Evolutionary conservation across 257 asterid genomes (phyloP).

Genomic region (Vinca minor): DNA sequence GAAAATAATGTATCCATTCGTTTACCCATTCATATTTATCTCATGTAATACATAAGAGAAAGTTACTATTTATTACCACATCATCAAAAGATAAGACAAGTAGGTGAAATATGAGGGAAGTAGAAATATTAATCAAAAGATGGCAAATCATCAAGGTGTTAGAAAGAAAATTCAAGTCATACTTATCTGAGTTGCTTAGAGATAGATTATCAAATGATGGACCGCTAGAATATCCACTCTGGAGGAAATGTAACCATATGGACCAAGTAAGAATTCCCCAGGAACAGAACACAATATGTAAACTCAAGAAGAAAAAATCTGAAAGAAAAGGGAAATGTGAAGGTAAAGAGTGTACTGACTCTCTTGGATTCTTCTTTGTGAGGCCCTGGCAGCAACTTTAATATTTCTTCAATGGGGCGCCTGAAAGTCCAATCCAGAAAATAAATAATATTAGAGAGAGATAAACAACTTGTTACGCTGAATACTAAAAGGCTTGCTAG

Average conservation of each 20-base stretch:
- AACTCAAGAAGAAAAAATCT: constrained; percentile 2
- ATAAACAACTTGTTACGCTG: neutral
- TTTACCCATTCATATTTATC: neutral
- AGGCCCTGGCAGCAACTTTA: constrained; percentile 93
- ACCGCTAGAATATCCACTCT: constrained; percentile 71
- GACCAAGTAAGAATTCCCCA: constrained; percentile 1
- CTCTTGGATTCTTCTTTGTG: constrained; percentile 71
- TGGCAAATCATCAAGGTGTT: neutral
- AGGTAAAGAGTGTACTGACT: constrained; percentile 33
- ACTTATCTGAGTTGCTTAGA: constrained; percentile 57
- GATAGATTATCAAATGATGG: constrained; percentile 57
- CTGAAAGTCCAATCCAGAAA: constrained; percentile 31
- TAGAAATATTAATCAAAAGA: neutral
- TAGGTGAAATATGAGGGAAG: neutral
- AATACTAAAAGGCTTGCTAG: neutral
- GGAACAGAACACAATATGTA: constrained; percentile 1
- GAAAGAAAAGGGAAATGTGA: constrained; percentile 3
- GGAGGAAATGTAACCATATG: constrained; percentile 24
- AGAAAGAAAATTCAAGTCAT: constrained; percentile 11
- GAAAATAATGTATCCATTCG: neutral
- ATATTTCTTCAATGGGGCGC: constrained; percentile 87
- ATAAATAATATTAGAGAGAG: neutral
- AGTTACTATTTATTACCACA: neutral
- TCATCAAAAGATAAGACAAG: too few species aligned
- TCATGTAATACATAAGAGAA: too few species aligned